Evolutionary conservation across 2,329 filamentous ascomycete species (phyloP).

Genomic region (Huntiella moniliformis): DNA sequence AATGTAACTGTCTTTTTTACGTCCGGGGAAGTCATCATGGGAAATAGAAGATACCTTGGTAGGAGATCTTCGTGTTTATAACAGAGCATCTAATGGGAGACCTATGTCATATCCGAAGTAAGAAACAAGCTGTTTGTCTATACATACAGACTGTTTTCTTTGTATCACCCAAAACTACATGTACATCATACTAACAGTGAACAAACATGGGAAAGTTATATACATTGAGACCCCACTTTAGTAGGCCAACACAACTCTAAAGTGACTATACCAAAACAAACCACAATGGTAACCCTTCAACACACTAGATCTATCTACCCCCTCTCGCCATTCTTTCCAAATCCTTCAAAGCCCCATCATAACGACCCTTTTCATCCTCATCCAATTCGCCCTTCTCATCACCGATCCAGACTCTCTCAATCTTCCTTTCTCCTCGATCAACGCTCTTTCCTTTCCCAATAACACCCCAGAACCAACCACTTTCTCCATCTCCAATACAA

Average conservation of each 20-base stretch:
- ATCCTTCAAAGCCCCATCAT: constrained; percentile 39
- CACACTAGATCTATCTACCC: background rate
- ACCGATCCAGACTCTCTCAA: constrained; percentile 26
- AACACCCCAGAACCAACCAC: constrained; percentile 79
- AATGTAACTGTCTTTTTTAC: too few species aligned
- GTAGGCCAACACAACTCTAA: too few species aligned
- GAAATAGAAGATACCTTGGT: too few species aligned
- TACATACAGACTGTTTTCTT: too few species aligned
- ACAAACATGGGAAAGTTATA: background rate
- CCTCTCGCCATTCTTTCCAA: constrained; percentile 39
- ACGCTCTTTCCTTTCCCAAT: constrained; percentile 43
- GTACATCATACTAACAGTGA: background rate
- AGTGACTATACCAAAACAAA: background rate
- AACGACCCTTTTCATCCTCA: constrained; percentile 27
- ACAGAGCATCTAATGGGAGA: too few species aligned
- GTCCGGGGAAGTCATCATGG: too few species aligned
- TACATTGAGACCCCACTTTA: background rate
- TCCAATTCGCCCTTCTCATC: constrained; percentile 23
- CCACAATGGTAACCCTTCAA: background rate
- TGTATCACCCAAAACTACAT: background rate
- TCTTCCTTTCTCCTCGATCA: constrained; percentile 22
- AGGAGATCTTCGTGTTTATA: too few species aligned
- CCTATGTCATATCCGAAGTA: too few species aligned
- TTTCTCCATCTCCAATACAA: constrained; percentile 63
- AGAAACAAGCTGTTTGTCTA: too few species aligned